These are phyloP conservation scores for Alternaria triticimaculans DNA, from an alignment of 2,329 filamentous ascomycete genomes.

Conservation along the genomic window DNA sequence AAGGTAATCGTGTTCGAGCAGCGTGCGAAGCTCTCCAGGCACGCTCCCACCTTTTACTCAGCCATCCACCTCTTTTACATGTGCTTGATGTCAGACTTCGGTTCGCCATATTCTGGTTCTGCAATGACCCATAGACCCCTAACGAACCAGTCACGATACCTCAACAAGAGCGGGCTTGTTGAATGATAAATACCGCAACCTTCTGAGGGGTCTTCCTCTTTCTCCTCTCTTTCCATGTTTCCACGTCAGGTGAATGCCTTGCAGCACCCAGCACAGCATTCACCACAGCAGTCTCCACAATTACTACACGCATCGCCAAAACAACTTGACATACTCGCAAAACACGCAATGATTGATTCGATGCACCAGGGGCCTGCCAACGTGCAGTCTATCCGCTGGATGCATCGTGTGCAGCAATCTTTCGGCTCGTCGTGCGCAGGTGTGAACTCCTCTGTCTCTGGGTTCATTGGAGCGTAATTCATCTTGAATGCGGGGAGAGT, in stretches of 20 bases:
- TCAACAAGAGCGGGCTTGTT: neutral
- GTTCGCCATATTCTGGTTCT: neutral
- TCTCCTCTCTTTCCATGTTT: neutral
- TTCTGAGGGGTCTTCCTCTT: neutral
- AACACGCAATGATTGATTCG: slow-evolving; percentile 10
- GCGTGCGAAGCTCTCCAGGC: neutral
- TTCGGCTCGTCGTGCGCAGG: slow-evolving; percentile 9
- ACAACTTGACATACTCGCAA: neutral
- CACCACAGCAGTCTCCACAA: slow-evolving; percentile 2
- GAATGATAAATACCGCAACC: neutral
- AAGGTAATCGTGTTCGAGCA: neutral
- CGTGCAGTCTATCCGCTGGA: slow-evolving; percentile 9
- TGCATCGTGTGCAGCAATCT: slow-evolving; percentile 14
- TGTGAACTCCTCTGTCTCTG: slow-evolving; percentile 12
- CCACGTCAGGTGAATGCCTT: neutral
- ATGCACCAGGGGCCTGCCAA: slow-evolving; percentile 5
- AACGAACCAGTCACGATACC: neutral
- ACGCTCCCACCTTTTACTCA: neutral
- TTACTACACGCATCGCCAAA: neutral
- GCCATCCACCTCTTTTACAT: neutral
- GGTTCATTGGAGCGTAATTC: slow-evolving; percentile 23
- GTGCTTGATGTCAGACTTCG: neutral
- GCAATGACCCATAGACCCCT: neutral
- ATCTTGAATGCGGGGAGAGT: slow-evolving; percentile 7
- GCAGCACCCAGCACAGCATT: neutral